phyloP scores from a whole-genome alignment of 208 protist genomes.

The Naegleria gruberi region DNA sequence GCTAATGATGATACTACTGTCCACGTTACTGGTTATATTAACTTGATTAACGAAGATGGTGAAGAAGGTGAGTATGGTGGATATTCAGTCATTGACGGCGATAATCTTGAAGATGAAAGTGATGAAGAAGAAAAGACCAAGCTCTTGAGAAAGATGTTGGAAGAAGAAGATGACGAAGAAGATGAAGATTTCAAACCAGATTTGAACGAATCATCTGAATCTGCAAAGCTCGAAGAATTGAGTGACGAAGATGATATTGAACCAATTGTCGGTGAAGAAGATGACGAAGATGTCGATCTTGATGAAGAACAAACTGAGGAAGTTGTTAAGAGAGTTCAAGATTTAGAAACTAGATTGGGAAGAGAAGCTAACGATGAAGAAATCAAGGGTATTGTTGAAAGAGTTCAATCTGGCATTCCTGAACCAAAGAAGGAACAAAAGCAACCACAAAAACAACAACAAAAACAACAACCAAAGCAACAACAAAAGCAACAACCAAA shows the following conservation, averaged over 20 bases:
- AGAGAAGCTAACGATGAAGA: background rate
- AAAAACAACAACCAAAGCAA: conserved; percentile 17
- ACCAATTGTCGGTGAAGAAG: background rate
- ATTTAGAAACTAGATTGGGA: background rate
- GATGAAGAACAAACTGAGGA: background rate
- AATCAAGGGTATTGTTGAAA: background rate
- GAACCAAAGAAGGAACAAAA: conserved; percentile 20
- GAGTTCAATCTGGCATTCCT: no score
- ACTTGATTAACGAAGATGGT: background rate
- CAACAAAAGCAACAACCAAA: background rate
- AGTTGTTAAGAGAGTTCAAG: background rate
- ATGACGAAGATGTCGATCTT: background rate
- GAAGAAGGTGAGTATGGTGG: background rate
- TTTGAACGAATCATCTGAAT: background rate
- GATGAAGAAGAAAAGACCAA: background rate
- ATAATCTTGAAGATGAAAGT: background rate
- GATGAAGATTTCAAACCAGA: conserved; percentile 6
- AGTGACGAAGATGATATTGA: background rate
- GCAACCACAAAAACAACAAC: background rate
- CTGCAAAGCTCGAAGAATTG: background rate
- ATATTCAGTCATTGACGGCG: background rate
- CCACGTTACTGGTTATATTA: conserved; percentile 1
- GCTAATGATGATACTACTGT: background rate
- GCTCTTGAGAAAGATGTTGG: background rate
- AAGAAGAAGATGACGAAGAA: background rate